A percentile compares a stretch with the other conserved stretches of the same genome.
These are phyloP conservation scores for Penicillium sp. DNA, from an alignment of 2,329 filamentous ascomycete genomes.

Conservation along the genomic window DNA sequence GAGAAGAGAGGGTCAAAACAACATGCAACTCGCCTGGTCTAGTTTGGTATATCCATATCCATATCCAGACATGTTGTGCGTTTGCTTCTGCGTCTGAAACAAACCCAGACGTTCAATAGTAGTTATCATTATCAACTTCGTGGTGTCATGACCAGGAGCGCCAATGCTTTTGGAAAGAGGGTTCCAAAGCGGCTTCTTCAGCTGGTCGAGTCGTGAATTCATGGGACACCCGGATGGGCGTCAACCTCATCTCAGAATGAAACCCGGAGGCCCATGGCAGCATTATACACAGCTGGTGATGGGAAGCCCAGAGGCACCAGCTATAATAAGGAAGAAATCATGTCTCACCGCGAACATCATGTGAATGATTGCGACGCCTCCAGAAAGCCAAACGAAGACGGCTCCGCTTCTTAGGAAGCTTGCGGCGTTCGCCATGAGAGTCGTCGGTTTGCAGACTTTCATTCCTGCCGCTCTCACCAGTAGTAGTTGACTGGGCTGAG, in stretches of 20 bases:
- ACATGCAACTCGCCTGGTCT: conserved; percentile 4
- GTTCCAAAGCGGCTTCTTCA: conserved; percentile 8
- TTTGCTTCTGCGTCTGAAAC: conserved; percentile 4
- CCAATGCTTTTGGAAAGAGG: not conserved
- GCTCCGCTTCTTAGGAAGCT: conserved; percentile 39
- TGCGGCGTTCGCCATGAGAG: conserved; percentile 23
- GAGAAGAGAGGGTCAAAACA: conserved; percentile 4
- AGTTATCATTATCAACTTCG: conserved; percentile 14
- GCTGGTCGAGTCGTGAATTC: conserved; percentile 31
- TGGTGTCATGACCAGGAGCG: conserved; percentile 17
- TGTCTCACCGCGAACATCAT: conserved; percentile 36
- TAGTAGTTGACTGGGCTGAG: conserved; percentile 30
- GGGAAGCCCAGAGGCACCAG: conserved; percentile 7
- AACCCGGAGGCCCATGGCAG: conserved; percentile 29
- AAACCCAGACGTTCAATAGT: not conserved
- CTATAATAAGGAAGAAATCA: conserved; percentile 19
- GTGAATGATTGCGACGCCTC: conserved; percentile 37
- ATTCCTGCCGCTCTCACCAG: conserved; percentile 28
- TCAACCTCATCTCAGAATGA: conserved; percentile 27
- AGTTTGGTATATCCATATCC: not conserved
- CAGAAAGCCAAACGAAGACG: conserved; percentile 45
- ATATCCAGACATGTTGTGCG: conserved; percentile 1
- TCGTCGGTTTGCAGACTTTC: conserved; percentile 26
- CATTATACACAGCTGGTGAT: conserved; percentile 20
- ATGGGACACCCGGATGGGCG: conserved; percentile 30